Conservation (phyloP, 495 filamentous ascomycete genomes). For the Xylaria grammica region DNA sequence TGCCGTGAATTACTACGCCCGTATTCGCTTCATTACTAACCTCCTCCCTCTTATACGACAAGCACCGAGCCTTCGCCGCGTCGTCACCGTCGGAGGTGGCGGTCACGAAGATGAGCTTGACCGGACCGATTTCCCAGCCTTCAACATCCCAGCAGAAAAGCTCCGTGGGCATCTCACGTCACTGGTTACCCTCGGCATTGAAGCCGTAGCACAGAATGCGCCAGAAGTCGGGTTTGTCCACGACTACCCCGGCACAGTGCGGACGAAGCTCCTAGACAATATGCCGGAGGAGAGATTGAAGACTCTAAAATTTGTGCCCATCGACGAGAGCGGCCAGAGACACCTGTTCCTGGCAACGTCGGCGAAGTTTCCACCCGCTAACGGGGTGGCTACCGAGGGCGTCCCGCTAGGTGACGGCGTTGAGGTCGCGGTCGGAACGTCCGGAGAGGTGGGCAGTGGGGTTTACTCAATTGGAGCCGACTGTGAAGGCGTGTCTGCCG, state of each 20-base stretch:
- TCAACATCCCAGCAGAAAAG: conserved; percentile 35
- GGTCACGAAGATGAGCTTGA: conserved; percentile 60
- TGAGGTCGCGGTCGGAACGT: conserved; percentile 43
- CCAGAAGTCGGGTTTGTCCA: conserved; percentile 65
- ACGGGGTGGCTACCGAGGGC: conserved; percentile 19
- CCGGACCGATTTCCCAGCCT: conserved; percentile 51
- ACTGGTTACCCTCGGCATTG: conserved; percentile 58
- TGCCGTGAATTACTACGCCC: conserved; percentile 64
- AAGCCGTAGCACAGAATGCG: conserved; percentile 50
- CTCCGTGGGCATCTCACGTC: conserved; percentile 51
- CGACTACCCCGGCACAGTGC: conserved; percentile 59
- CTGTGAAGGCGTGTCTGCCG: conserved; percentile 40
- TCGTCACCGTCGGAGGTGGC: conserved; percentile 61
- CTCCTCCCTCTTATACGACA: conserved; percentile 63
- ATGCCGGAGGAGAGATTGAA: conserved; percentile 38
- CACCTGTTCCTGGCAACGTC: conserved; percentile 61
- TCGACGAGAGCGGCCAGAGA: conserved; percentile 57
- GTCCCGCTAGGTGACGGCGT: conserved; percentile 40
- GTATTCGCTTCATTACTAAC: conserved; percentile 66
- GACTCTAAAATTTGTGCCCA: conserved; percentile 32
- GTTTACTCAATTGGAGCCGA: conserved; percentile 54
- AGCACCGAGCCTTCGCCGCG: conserved; percentile 56
- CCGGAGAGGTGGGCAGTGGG: conserved; percentile 54
- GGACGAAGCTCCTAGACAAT: conserved; percentile 35
- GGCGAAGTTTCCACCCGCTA: conserved; percentile 49